These are phyloP conservation scores for Talaromyces proteolyticus DNA, from an alignment of 495 filamentous ascomycete species.

Conservation along the genomic window DNA sequence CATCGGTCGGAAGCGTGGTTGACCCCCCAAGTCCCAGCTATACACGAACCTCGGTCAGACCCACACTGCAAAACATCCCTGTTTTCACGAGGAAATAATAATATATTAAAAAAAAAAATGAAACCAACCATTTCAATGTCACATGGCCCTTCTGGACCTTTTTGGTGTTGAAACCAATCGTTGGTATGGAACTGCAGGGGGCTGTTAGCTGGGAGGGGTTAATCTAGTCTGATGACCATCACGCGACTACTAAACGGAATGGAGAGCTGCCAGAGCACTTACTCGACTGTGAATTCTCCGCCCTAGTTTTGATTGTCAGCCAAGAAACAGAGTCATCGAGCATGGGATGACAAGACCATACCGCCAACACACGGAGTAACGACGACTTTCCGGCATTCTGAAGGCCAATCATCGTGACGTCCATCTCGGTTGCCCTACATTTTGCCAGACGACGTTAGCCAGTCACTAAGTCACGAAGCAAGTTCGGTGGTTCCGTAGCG, in stretches of 20 bases:
- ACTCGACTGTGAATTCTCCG: constrained; percentile 99
- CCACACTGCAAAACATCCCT: constrained; percentile 7
- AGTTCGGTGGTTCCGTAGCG: constrained; percentile 7
- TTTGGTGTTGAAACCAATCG: constrained; percentile 99
- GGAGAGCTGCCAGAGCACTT: constrained; percentile 39
- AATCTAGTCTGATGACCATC: constrained; percentile 1
- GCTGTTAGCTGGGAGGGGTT: constrained; percentile 1
- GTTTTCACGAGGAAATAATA: constrained; percentile 1
- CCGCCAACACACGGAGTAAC: constrained; percentile 85
- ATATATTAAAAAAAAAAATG: constrained; percentile 6
- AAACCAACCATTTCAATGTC: constrained; percentile 81
- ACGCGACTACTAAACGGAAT: constrained; percentile 6
- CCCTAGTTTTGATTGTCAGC: constrained; percentile 54
- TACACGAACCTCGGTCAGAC: not conserved
- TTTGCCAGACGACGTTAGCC: not conserved
- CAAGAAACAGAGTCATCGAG: constrained; percentile 1
- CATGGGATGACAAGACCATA: constrained; percentile 41
- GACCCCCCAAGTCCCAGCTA: constrained; percentile 94
- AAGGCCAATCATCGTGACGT: constrained; percentile 98
- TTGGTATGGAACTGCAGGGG: constrained; percentile 81
- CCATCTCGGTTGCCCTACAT: constrained; percentile 94
- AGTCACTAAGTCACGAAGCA: not conserved
- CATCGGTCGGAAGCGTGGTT: constrained; percentile 96
- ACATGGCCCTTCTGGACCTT: constrained; percentile 97
- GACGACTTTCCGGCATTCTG: constrained; percentile 99